Conservation (phyloP, 768 basidiomycete species). For the Rhodosporidiobolus sp. region DNA sequence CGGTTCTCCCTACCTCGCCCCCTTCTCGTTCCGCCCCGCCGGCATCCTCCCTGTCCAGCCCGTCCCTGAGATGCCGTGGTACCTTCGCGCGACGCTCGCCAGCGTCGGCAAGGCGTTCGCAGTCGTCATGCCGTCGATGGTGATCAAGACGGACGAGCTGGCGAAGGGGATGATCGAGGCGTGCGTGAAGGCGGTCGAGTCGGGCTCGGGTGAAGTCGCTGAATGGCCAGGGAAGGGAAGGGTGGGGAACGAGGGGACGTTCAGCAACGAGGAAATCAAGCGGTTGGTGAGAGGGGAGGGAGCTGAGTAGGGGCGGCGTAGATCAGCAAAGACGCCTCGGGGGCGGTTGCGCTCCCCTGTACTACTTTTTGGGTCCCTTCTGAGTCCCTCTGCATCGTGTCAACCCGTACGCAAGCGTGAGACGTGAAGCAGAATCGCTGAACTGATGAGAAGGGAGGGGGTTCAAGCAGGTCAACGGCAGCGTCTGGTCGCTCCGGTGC, state of each 20-base stretch:
- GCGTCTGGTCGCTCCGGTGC: no score
- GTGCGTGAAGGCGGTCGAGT: constrained; percentile 7
- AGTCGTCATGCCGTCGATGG: background rate
- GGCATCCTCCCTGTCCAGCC: constrained; percentile 19
- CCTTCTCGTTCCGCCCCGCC: constrained; percentile 35
- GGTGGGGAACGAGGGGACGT: constrained; percentile 18
- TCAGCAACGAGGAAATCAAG: constrained; percentile 29
- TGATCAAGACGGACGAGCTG: constrained; percentile 4
- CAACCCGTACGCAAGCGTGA: no score
- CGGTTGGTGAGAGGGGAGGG: constrained; percentile 1
- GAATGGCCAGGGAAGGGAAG: constrained; percentile 32
- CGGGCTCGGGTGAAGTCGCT: background rate
- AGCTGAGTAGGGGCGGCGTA: background rate
- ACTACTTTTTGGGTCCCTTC: no score
- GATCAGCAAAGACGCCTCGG: background rate
- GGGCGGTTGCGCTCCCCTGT: background rate
- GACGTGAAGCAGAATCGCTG: no score
- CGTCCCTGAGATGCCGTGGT: background rate
- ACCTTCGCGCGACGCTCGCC: constrained; percentile 2
- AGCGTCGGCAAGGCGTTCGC: background rate
- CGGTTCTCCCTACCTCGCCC: background rate
- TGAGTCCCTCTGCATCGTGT: no score
- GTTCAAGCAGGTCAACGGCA: no score
- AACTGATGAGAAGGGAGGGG: no score
- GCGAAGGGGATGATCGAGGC: constrained; percentile 27